Evolutionary conservation across 495 filamentous ascomycete species (phyloP).

Genomic region (Chaetomium tenue): DNA sequence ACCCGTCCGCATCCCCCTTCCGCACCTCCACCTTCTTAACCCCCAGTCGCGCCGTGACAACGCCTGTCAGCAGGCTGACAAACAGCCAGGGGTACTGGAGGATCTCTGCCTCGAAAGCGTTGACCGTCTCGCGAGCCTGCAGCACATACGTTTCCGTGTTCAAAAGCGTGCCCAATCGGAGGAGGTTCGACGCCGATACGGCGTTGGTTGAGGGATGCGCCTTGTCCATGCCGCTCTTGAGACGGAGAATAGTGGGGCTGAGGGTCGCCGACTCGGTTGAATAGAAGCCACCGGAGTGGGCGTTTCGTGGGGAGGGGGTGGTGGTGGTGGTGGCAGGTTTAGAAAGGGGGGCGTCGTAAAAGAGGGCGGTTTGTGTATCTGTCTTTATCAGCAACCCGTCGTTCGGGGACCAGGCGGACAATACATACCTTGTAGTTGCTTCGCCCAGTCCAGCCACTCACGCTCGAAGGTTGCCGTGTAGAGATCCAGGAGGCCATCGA

Average conservation of each 20-base stretch:
- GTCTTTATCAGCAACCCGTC: neutral
- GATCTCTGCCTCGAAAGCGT: slow-evolving; percentile 84
- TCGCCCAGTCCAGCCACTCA: slow-evolving; percentile 76
- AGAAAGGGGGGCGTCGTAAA: slow-evolving; percentile 54
- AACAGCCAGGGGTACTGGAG: slow-evolving; percentile 91
- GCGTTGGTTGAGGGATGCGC: slow-evolving; percentile 88
- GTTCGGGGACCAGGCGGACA: slow-evolving; percentile 29
- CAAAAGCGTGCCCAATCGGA: slow-evolving; percentile 72
- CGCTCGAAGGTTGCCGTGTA: slow-evolving; percentile 87
- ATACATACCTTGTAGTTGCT: slow-evolving; percentile 69
- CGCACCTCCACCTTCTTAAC: slow-evolving; percentile 26
- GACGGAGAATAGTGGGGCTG: slow-evolving; percentile 74
- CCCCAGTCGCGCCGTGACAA: slow-evolving; percentile 66
- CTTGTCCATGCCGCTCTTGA: slow-evolving; percentile 92
- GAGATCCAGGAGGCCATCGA: slow-evolving; percentile 78
- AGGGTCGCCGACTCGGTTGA: slow-evolving; percentile 65
- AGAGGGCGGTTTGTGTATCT: slow-evolving; percentile 66
- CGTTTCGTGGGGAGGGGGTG: slow-evolving; percentile 41
- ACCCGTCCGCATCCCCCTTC: slow-evolving; percentile 10
- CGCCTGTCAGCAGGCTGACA: slow-evolving; percentile 68
- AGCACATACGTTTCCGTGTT: slow-evolving; percentile 48
- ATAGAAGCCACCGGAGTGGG: slow-evolving; percentile 72
- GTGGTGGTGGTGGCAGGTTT: slow-evolving; percentile 19
- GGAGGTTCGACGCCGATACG: slow-evolving; percentile 76
- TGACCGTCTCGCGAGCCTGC: slow-evolving; percentile 69